Evolutionary conservation across 2,329 filamentous ascomycete species (phyloP), one percentile per base, ranked within the genome.

Genomic region (Didymella glomerata): DNA sequence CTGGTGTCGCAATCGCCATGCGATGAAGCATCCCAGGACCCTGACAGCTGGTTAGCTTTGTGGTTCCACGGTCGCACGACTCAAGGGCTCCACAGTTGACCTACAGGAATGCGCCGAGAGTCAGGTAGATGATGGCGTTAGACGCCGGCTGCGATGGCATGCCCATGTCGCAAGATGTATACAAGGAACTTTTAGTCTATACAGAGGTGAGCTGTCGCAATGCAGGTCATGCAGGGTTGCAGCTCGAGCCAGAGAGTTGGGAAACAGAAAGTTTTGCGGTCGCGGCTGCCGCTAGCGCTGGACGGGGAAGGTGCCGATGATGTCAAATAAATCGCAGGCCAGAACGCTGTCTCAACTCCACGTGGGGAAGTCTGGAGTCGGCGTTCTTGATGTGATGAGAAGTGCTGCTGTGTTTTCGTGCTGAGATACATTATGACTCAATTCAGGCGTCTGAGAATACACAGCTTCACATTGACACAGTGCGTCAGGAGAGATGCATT

Each of bases 111-210:
- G 83, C 81, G 64, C 85, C 89, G 80, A 93, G 93, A 48, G 90
- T 92, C 52, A 92, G 80, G 74, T 93, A 94, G 74, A 95, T 89
- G 75, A 94, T 83, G 82, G 90, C 90, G 81, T 94, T 93, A 30
- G 91, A 93, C 73, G 90, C 90, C 83, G 85, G 80, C 55, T 82
- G 86, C 1, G 91, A 93, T 58, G 90, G 90, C 67, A 88, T 84
- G 20, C 90, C 90, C 91, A 94, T 95, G 47, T 41, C 63, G 46
- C 10, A 54, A 28, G 3, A 47, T 59, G 36, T 49, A n/a, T 28
- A 46, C 40, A 14, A n/a, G 32, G 9, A 36, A 53, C 28, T 49
- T 49, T 54, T 42, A 24, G 36, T 48, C 52, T 53, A 54, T 57
- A 54, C 47, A 58, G 51, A 45, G 51, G 57, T 36, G 48, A 59